These are phyloP conservation scores for Epithemia pelagica DNA, from an alignment of 108 stramenopile genomes.

Conservation along the genomic window DNA sequence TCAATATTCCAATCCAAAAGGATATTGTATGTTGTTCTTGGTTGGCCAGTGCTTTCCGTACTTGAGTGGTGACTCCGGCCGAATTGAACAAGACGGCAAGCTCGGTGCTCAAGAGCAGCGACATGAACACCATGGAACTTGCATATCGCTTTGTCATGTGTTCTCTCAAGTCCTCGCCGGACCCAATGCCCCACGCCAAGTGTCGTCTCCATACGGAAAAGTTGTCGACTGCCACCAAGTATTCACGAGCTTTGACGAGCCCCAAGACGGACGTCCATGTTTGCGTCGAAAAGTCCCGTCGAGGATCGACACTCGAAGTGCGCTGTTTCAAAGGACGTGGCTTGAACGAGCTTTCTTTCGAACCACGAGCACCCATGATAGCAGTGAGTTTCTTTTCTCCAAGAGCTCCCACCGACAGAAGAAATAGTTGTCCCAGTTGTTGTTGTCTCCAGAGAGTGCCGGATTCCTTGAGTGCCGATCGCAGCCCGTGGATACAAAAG, in stretches of 20 bases:
- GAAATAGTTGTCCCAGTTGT: too few relatives aligned
- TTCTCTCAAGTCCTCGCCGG: constrained; percentile 39
- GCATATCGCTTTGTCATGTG: constrained; percentile 57
- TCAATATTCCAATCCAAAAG: constrained; percentile 51
- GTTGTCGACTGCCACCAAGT: constrained; percentile 37
- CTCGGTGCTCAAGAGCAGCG: constrained; percentile 46
- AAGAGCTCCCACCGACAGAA: too few relatives aligned
- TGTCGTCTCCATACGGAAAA: constrained; percentile 51
- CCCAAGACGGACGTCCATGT: constrained; percentile 36
- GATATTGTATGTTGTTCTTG: constrained; percentile 20
- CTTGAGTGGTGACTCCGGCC: constrained; percentile 26
- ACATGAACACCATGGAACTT: constrained; percentile 66
- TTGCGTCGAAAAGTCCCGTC: constrained; percentile 26
- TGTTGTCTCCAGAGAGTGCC: too few relatives aligned
- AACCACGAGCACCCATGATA: too few relatives aligned
- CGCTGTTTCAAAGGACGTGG: constrained; percentile 49
- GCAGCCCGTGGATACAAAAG: too few relatives aligned
- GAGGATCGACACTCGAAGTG: constrained; percentile 35
- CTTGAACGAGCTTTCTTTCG: too few relatives aligned
- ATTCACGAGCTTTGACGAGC: constrained; percentile 39
- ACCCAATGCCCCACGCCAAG: constrained; percentile 49
- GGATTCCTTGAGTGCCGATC: too few relatives aligned
- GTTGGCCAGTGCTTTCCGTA: constrained; percentile 31
- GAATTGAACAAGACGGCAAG: constrained; percentile 47
- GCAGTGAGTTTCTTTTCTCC: too few relatives aligned